Conservation (phyloP, 108 stramenopile species). For the Pelagomonas calceolata region DNA sequence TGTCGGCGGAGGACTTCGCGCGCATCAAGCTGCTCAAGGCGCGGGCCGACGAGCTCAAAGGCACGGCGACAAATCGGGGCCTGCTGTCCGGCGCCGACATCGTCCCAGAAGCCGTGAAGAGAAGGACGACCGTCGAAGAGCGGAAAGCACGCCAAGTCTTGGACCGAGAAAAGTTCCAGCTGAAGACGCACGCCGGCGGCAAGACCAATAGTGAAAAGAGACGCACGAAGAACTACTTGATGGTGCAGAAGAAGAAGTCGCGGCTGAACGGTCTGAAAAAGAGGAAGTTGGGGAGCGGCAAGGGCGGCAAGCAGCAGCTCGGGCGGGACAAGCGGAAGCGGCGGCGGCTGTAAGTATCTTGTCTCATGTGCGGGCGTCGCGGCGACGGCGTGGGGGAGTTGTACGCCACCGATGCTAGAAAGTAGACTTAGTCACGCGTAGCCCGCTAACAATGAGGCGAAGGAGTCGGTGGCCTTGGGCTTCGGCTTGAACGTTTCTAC, state of each 20-base stretch:
- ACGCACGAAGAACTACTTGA: constrained; percentile 75
- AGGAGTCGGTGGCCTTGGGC: neutral
- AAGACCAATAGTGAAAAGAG: constrained; percentile 80
- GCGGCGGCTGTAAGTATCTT: neutral
- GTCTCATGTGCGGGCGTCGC: too few species aligned
- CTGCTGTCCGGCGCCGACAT: constrained; percentile 54
- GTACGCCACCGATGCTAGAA: too few species aligned
- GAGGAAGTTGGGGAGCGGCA: neutral
- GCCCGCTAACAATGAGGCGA: neutral
- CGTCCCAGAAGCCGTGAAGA: constrained; percentile 58
- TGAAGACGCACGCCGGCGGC: constrained; percentile 65
- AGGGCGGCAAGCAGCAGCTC: neutral
- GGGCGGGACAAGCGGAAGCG: neutral
- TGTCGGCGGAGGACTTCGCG: constrained; percentile 64
- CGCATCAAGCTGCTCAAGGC: constrained; percentile 77
- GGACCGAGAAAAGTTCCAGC: constrained; percentile 61
- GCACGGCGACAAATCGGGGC: constrained; percentile 6
- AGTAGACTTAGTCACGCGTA: too few species aligned
- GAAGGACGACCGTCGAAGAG: constrained; percentile 37
- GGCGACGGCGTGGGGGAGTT: too few species aligned
- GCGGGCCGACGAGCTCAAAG: neutral
- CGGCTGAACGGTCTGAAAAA: neutral
- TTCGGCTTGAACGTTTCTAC: neutral
- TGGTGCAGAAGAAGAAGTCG: constrained; percentile 24
- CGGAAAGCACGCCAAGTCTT: constrained; percentile 64